Conservation (phyloP, 2,329 filamentous ascomycete genomes). For the Colletotrichum chrysophilum region DNA sequence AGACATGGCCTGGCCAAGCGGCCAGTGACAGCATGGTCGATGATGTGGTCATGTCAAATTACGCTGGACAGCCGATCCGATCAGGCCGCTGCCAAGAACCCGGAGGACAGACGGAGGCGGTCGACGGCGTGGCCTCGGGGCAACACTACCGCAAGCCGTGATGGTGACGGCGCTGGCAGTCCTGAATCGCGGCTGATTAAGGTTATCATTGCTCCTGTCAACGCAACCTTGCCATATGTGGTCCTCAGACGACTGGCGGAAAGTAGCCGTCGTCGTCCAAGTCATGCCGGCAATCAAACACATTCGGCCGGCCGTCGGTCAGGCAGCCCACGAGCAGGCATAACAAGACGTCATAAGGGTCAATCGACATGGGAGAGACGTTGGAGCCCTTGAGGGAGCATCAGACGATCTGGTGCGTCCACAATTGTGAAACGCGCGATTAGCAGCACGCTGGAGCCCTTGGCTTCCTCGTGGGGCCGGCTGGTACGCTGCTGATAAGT, state of each 20-base stretch:
- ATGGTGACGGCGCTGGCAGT: not conserved
- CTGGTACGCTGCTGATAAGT: not conserved
- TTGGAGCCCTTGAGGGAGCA: conserved; percentile 5
- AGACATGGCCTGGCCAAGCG: not conserved
- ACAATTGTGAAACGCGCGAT: conserved; percentile 17
- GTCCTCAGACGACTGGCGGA: conserved; percentile 4
- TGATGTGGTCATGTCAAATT: not conserved
- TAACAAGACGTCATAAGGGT: conserved; percentile 11
- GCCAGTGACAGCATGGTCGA: not conserved
- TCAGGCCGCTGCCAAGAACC: not conserved
- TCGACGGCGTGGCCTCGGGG: not conserved
- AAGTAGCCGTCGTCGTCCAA: conserved; percentile 11
- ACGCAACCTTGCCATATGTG: not conserved
- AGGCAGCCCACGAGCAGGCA: not conserved
- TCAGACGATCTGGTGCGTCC: conserved; percentile 17
- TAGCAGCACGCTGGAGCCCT: not conserved
- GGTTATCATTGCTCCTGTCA: conserved; percentile 11
- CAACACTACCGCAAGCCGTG: not conserved
- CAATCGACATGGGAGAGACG: not conserved
- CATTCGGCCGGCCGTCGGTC: not conserved
- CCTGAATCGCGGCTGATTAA: conserved; percentile 9
- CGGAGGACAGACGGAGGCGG: not conserved
- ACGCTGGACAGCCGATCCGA: not conserved
- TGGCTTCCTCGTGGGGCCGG: conserved; percentile 2
- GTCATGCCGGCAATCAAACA: not conserved